These are phyloP conservation scores for Candida jianshihensis DNA, from an alignment of 805 yeast species.

Conservation along the genomic window DNA sequence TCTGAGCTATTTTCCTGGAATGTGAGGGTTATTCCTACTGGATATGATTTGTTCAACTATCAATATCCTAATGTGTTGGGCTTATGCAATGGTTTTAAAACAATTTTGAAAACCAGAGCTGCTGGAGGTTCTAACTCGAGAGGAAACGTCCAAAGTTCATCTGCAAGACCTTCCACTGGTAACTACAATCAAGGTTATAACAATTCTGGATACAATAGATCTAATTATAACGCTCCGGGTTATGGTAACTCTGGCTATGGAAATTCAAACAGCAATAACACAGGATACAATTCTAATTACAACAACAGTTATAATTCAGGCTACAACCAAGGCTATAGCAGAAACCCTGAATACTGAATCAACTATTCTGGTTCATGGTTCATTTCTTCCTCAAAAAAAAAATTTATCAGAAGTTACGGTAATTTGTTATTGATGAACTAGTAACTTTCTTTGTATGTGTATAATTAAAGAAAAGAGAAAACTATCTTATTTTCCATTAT, in stretches of 20 bases:
- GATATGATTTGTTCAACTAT: constrained; percentile 72
- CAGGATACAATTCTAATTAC: too few relatives aligned
- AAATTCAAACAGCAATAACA: neutral
- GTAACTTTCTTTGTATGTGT: neutral
- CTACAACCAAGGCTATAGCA: too few relatives aligned
- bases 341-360: too few relatives aligned
- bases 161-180: neutral
- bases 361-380: too few relatives aligned
- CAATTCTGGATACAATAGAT: constrained; percentile 1
- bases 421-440: too few relatives aligned
- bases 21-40: constrained; percentile 84
- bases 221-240: neutral
- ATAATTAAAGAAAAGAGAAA: too few relatives aligned
- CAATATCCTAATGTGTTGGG: constrained; percentile 84
- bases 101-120: constrained; percentile 29
- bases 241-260: neutral
- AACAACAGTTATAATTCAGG: too few relatives aligned
- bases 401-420: constrained; percentile 1
- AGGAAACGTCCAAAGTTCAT: too few relatives aligned
- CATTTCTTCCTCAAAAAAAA: too few relatives aligned
- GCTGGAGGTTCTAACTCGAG: neutral
- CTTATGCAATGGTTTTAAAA: constrained; percentile 93
- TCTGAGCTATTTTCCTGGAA: constrained; percentile 78
- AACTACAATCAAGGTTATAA: constrained; percentile 1
- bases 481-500: too few relatives aligned